Conservation (phyloP, 345 rosid species). For the Firmiana major region DNA sequence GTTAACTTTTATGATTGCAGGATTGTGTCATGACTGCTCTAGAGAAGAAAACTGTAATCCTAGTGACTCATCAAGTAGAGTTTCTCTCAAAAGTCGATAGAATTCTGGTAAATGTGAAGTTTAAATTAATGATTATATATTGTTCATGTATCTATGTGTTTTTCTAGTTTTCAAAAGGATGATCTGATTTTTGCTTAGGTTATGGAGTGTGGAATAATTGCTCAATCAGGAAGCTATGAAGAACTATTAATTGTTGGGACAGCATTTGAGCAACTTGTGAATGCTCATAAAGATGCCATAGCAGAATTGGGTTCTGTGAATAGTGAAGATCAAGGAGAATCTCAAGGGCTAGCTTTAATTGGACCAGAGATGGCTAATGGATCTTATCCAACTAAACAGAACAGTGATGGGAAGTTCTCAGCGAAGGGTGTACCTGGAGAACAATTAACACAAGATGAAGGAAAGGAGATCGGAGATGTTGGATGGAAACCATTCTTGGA, state of each 20-base stretch:
- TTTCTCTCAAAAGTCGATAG: slow-evolving; percentile 62
- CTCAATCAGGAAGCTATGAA: slow-evolving; percentile 55
- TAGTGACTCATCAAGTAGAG: slow-evolving; percentile 88
- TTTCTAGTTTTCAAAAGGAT: background rate
- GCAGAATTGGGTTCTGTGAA: slow-evolving; percentile 36
- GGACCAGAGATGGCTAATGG: slow-evolving; percentile 17
- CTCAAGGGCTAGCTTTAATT: slow-evolving; percentile 8
- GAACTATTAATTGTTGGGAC: slow-evolving; percentile 54
- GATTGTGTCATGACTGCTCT: slow-evolving; percentile 65
- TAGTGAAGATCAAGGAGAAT: slow-evolving; percentile 23
- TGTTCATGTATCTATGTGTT: background rate
- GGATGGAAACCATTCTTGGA: slow-evolving; percentile 64
- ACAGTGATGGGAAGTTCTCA: slow-evolving; percentile 26
- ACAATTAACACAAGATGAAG: slow-evolving; percentile 71
- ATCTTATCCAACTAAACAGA: slow-evolving; percentile 23
- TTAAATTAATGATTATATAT: background rate
- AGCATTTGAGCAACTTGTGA: slow-evolving; percentile 65
- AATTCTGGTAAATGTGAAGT: slow-evolving; percentile 43
- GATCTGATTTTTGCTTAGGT: slow-evolving; percentile 33
- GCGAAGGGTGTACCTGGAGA: slow-evolving; percentile 26
- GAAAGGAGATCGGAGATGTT: slow-evolving; percentile 53
- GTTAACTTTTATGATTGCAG: slow-evolving; percentile 34
- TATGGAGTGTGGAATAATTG: slow-evolving; percentile 56
- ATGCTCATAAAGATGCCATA: slow-evolving; percentile 62
- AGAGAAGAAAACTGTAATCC: slow-evolving; percentile 54